Evolutionary conservation across 345 rosid genomes (phyloP).

Genomic region (Kandelia obovata): DNA sequence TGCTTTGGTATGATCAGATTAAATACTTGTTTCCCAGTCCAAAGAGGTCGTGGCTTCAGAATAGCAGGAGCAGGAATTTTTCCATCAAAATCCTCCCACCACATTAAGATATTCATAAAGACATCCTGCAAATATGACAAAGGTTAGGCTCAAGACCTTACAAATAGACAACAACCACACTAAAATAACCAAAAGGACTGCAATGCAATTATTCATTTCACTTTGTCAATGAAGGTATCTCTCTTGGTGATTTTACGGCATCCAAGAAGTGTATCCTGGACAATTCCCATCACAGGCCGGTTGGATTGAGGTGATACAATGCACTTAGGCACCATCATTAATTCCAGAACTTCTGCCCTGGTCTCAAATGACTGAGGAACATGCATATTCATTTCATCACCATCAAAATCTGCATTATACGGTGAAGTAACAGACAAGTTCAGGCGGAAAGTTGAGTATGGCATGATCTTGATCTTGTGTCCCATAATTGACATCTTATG

Average conservation of each 20-base stretch:
- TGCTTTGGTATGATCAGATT: constrained; percentile 97
- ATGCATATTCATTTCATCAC: constrained; percentile 99
- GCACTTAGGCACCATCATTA: constrained; percentile 99
- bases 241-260: constrained; percentile 98
- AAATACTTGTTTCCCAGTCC: constrained; percentile 99
- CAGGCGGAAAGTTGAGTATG: constrained; percentile 89
- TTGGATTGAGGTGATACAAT: constrained; percentile 96
- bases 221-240: constrained; percentile 98
- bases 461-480: constrained; percentile 93
- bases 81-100: constrained; percentile 99
- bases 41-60: constrained; percentile 91
- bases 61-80: constrained; percentile 94
- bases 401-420: constrained; percentile 99
- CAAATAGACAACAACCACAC: background rate
- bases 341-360: constrained; percentile 92
- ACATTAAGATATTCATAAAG: constrained; percentile 94
- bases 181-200: background rate
- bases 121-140: constrained; percentile 58
- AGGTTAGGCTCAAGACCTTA: background rate
- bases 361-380: constrained; percentile 97
- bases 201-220: constrained; percentile 20
- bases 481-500: constrained; percentile 99
- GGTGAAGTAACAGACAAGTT: constrained; percentile 96
- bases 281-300: constrained; percentile 99
- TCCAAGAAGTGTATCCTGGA: constrained; percentile 94